Base-by-base conservation (phyloP, 2,329 filamentous ascomycete genomes). In the Dichotomopilus funicola region DNA sequence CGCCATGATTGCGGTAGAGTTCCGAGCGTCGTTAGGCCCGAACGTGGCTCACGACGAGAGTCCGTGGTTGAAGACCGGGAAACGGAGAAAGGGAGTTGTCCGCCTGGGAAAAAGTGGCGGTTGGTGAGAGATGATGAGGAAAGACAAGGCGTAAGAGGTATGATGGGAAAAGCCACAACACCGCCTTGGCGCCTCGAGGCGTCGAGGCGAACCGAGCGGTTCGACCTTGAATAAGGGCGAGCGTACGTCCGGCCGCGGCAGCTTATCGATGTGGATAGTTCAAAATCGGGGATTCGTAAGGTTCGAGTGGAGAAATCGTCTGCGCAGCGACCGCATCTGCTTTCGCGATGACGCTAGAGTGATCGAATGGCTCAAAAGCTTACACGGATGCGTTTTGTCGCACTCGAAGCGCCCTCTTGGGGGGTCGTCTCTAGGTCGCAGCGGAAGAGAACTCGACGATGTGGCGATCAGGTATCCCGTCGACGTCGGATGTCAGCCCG, bases 1-100 rank as follows among this genome's bases (percentile, higher is more conserved):
- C 72, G 80, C 79, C 80, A 83, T 83, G 70, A 76, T 77, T 73
- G 75, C 75, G 62, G 59, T 57, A 51, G 56, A 12, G 55, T 55
- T 27, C 19, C 19, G 19, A 27, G 19, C 19, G 35, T 5, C 31
- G 5, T 40, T 46, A 10, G 42, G 19, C 19, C 19, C 19, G 19
- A 27, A 27, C 19, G 19, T 27, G 19, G 19, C 19, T 27, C 19
- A 27, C 19, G 19, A 27, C 19, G 19, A 27, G 19, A 27, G 19
- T 27, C 19, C 19, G 19, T 27, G 19, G 19, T 27, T 27, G 19
- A 27, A 27, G 19, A 27, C 19, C 19, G 19, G 19, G 3, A 27
- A 27, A 27, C 19, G 19, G 19, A 27, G 19, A 27, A 27, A 27
- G 19, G 19, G 19, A 27, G 19, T 27, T 27, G 19, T 27, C 19